Evolutionary conservation across 208 protist species (phyloP).

Genomic region (Acanthamoeba royreba): DNA sequence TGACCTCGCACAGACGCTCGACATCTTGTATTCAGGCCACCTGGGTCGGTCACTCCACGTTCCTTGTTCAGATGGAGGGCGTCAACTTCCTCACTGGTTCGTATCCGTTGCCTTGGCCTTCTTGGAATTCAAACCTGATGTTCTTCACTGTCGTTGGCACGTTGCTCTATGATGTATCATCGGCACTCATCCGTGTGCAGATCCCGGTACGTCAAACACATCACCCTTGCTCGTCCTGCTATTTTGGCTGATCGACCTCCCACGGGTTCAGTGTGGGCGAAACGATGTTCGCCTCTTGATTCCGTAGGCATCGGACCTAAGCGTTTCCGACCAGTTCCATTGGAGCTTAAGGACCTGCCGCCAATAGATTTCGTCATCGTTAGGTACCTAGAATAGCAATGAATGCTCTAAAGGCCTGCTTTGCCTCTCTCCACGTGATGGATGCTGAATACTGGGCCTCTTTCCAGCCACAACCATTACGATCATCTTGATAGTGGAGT

Average conservation of each 20-base stretch:
- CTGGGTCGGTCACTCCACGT: slow-evolving; percentile 42
- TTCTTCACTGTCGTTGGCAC: neutral
- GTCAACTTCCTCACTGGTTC: slow-evolving; percentile 29
- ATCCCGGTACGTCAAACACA: neutral
- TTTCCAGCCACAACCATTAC: slow-evolving; percentile 34
- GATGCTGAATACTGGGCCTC: neutral
- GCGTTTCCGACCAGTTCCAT: slow-evolving; percentile 23
- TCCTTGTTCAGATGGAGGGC: slow-evolving; percentile 53
- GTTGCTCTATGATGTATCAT: neutral
- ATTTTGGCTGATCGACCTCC: neutral
- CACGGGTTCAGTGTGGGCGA: neutral
- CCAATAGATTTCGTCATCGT: neutral
- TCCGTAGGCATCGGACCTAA: neutral
- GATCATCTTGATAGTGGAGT: neutral
- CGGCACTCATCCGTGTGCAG: neutral
- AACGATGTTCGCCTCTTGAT: neutral
- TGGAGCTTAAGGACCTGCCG: neutral
- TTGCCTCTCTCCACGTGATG: neutral
- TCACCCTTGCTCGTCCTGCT: too few relatives aligned
- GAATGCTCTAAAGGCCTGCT: neutral
- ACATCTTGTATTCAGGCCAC: neutral
- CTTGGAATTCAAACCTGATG: neutral
- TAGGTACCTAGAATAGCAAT: neutral
- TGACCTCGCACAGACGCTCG: neutral
- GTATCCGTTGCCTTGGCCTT: neutral